phyloP scores from a whole-genome alignment of 208 protist genomes.

The Leishmania arabica region DNA sequence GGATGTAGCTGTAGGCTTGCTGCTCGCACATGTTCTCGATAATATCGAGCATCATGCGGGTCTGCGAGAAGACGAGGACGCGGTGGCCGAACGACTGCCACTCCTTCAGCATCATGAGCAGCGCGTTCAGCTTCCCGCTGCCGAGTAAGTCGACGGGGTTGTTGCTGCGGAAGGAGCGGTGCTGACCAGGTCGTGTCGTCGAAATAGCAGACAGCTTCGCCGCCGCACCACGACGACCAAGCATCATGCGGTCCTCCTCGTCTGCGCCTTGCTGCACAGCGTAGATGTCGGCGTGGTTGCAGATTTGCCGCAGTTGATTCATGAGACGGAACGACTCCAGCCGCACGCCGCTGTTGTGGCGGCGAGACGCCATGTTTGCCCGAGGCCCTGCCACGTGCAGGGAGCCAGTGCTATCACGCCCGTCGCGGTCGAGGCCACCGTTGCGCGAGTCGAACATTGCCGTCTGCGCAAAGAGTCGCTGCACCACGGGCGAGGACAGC shows the following conservation, averaged over 20 bases:
- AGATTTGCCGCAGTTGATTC: constrained; percentile 81
- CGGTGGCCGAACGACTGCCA: constrained; percentile 94
- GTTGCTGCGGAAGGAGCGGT: constrained; percentile 72
- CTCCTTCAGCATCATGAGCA: constrained; percentile 90
- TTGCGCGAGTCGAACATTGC: constrained; percentile 29
- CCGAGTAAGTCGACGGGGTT: constrained; percentile 54
- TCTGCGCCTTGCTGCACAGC: constrained; percentile 38
- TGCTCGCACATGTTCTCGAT: constrained; percentile 92
- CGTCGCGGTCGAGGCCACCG: constrained; percentile 58
- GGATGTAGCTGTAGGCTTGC: constrained; percentile 83
- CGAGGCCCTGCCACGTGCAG: constrained; percentile 64
- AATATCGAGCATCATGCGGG: constrained; percentile 98
- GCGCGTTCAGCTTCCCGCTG: constrained; percentile 94
- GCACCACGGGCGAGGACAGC: constrained; percentile 72
- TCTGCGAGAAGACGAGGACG: constrained; percentile 98
- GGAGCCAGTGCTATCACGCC: constrained; percentile 52
- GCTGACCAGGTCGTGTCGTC: constrained; percentile 7
- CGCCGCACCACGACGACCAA: constrained; percentile 10
- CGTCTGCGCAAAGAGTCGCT: constrained; percentile 53
- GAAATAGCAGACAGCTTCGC: neutral
- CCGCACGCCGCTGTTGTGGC: constrained; percentile 40
- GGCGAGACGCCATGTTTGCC: constrained; percentile 45
- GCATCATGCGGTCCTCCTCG: constrained; percentile 32
- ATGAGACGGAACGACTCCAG: constrained; percentile 67
- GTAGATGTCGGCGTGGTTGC: constrained; percentile 84